Evolutionary conservation across 2,329 filamentous ascomycete species (phyloP).

Genomic region (Aaosphaeria pasadenensis): DNA sequence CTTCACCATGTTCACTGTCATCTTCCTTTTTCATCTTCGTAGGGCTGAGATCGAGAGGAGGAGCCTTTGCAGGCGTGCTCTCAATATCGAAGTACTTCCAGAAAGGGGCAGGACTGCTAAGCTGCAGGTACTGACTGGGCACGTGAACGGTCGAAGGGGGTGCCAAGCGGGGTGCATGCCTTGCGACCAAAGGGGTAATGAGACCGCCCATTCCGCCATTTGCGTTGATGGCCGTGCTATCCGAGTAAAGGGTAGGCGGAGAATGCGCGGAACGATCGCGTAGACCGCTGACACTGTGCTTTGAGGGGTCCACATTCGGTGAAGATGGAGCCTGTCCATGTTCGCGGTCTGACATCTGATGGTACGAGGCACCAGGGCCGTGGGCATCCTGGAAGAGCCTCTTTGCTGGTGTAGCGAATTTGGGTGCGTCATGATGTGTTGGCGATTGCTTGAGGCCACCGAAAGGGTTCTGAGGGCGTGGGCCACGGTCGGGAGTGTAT

Average conservation of each 20-base stretch:
- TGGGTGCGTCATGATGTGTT: slow-evolving; percentile 22
- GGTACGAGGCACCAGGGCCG: slow-evolving; percentile 10
- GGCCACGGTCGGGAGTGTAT: slow-evolving; percentile 54
- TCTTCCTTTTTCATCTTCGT: slow-evolving; percentile 30
- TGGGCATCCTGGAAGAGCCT: slow-evolving; percentile 26
- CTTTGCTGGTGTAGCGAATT: slow-evolving; percentile 34
- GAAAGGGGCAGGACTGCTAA: slow-evolving; percentile 80
- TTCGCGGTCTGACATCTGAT: background rate
- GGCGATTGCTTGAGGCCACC: slow-evolving; percentile 30
- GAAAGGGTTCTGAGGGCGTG: slow-evolving; percentile 30
- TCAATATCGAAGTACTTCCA: slow-evolving; percentile 82
- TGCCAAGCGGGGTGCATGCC: slow-evolving; percentile 70
- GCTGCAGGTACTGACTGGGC: slow-evolving; percentile 82
- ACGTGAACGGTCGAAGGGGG: slow-evolving; percentile 78
- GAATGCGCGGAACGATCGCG: slow-evolving; percentile 33
- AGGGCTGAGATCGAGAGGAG: slow-evolving; percentile 29
- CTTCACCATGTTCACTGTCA: slow-evolving; percentile 29
- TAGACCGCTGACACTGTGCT: slow-evolving; percentile 28
- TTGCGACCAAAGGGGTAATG: slow-evolving; percentile 69
- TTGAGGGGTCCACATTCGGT: slow-evolving; percentile 28
- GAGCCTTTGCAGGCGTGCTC: slow-evolving; percentile 64
- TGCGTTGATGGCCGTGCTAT: slow-evolving; percentile 27
- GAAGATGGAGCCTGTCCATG: slow-evolving; percentile 13
- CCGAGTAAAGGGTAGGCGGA: slow-evolving; percentile 35
- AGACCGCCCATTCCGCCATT: slow-evolving; percentile 21